A percentile compares a stretch with the other conserved stretches of the same genome.
These are phyloP conservation scores for Fusarium sp. DNA, from an alignment of 2,329 filamentous ascomycete genomes.

Conservation along the genomic window DNA sequence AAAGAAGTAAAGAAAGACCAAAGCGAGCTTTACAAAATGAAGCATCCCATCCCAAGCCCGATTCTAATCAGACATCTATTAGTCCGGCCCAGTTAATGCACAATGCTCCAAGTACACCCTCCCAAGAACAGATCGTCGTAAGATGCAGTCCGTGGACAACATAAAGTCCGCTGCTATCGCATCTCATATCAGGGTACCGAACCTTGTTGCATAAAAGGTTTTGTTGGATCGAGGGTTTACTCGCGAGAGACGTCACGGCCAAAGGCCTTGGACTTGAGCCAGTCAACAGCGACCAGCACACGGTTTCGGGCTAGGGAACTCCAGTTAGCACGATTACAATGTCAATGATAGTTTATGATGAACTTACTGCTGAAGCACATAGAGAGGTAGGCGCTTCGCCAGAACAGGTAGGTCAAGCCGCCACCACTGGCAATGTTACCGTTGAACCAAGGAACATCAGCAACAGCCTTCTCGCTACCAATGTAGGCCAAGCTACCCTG, in stretches of 20 bases:
- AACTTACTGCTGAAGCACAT: constrained; percentile 99
- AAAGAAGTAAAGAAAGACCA: constrained; percentile 31
- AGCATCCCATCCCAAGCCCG: constrained; percentile 38
- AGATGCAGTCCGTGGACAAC: constrained; percentile 23
- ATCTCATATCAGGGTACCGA: constrained; percentile 40
- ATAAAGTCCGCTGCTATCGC: constrained; percentile 10
- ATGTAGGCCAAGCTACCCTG: constrained; percentile 98
- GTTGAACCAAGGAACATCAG: constrained; percentile 96
- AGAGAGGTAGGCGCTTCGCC: constrained; percentile 96
- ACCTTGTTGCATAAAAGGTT: constrained; percentile 36
- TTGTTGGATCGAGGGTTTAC: constrained; percentile 53
- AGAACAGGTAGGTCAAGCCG: constrained; percentile 96
- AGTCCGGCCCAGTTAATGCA: constrained; percentile 42
- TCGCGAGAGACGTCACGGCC: constrained; percentile 93
- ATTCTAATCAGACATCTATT: constrained; percentile 44
- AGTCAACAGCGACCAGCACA: constrained; percentile 90
- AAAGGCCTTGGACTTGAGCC: constrained; percentile 96
- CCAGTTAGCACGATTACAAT: constrained; percentile 28
- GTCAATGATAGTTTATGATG: not conserved
- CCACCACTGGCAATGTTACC: constrained; percentile 95
- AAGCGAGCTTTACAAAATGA: constrained; percentile 34
- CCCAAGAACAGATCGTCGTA: constrained; percentile 39
- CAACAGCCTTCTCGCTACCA: constrained; percentile 96
- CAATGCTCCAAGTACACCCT: constrained; percentile 44
- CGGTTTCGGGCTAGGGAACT: constrained; percentile 80